Evolutionary conservation across 768 basidiomycete species (phyloP), one percentile per base, ranked within the genome.

Genomic region (Boletus edulis): DNA sequence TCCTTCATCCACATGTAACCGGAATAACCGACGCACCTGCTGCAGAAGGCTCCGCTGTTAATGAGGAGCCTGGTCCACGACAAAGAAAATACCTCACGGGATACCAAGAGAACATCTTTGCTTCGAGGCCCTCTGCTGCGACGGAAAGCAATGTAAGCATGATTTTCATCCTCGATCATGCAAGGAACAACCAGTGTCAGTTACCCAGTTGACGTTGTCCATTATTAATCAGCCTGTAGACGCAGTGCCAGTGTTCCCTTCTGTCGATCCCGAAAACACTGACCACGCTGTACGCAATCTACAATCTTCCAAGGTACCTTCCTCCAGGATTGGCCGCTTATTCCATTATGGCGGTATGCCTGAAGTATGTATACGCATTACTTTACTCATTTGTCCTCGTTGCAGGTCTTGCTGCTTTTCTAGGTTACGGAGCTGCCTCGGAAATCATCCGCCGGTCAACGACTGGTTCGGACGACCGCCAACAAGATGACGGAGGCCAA

Each of bases 301-400:
- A 3, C 84, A 85, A 64, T 84, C 93, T 0, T 96, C 94, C 5
- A 91, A 82, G 68, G 94, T 98, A 0, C 96, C 96, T 15, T 91
- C 93, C 0, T 96, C 94, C 0, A 81, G 87, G 12, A 77, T 98
- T 10, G 95, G 93, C 5, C 81, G 95, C 15, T 67, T 98, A 9
- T 91, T 98, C 61, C 96, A 98, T 62, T 98, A 98, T 55, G 96
- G 96, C 62, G 91, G 95, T 88, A 64, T 44, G 78, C 64, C 29
- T 34, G 38, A 37, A 4, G 17, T 6, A 14, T 34, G 39, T 37
- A 4, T 6, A 22, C 17, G 5, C 18, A 5, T 12, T 6, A 24
- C 5, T 38, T 3, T 32, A 34, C 52, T 11, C 31, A 35, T 38
- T 11, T 24, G 2, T 5, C n/a, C 10, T n/a, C 20, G 4, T 46